Conservation (phyloP, 2,329 filamentous ascomycete species). For the Colletotrichum musae region DNA sequence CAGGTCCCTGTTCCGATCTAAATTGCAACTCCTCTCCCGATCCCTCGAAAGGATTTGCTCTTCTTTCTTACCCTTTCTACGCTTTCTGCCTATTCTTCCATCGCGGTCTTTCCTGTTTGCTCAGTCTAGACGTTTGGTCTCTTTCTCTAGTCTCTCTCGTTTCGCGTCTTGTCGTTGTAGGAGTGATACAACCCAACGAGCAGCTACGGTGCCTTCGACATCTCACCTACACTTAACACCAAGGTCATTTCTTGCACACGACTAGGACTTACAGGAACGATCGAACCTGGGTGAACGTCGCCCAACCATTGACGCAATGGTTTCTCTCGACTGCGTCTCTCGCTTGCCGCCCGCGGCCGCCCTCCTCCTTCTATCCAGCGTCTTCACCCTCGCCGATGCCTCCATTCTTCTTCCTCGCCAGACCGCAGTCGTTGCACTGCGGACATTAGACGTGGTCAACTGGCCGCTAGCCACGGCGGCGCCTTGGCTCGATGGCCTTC, state of each 20-base stretch:
- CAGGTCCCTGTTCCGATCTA: conserved; percentile 34
- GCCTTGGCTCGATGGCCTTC: conserved; percentile 52
- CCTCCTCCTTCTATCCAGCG: conserved; percentile 52
- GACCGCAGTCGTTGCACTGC: conserved; percentile 54
- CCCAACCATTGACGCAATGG: conserved; percentile 43
- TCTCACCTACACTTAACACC: neutral
- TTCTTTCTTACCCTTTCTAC: conserved; percentile 6
- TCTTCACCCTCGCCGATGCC: conserved; percentile 51
- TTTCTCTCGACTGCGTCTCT: conserved; percentile 49
- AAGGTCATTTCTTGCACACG: neutral
- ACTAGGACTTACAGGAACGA: neutral
- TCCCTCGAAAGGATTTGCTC: conserved; percentile 2
- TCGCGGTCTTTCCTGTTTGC: neutral
- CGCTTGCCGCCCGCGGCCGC: conserved; percentile 54
- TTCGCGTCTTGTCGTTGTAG: neutral
- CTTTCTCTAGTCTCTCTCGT: conserved; percentile 14
- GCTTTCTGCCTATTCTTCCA: conserved; percentile 12
- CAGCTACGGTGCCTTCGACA: no score
- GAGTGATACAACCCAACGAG: no score
- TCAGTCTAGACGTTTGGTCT: neutral
- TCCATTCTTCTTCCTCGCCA: conserved; percentile 60
- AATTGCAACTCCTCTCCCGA: conserved; percentile 38
- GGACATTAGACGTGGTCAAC: conserved; percentile 54
- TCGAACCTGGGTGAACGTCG: conserved; percentile 8
- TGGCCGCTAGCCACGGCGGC: conserved; percentile 61